Evolutionary conservation across 2,329 filamentous ascomycete species (phyloP), one percentile per base, ranked within the genome.

Genomic region (Microdochium nivale): DNA sequence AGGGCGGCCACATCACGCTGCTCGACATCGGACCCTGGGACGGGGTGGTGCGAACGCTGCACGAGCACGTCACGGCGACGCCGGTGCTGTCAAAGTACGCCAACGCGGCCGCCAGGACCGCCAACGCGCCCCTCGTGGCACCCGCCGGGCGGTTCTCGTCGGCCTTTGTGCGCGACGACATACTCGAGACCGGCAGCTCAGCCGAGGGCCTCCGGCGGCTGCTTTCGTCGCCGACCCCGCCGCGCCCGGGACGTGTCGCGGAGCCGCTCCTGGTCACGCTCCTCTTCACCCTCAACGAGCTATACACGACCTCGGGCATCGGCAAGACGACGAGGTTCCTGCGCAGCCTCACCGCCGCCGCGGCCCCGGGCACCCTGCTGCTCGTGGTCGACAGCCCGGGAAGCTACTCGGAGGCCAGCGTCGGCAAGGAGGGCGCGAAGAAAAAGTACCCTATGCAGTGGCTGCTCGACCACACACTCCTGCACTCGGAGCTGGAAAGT

Each of bases 231-330:
- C 43, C 64, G 9, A 14, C 7, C 16, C 13, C 33, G 13, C 7
- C 11, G 33, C n/a, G n/a, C n/a, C n/a, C n/a, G n/a, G n/a, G n/a
- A n/a, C n/a, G n/a, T n/a, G n/a, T n/a, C n/a, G n/a, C n/a, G n/a
- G n/a, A 55, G 1, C 72, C 78, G 10, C 58, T 77, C 3, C 69
- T 96, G 1, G 74, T 95, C 14, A 96, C 91, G 0, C 71, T 97
- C 13, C 81, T 97, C 70, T 99, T 97, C 74, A 96, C 92, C 0
- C 79, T 97, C 47, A 97, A 97, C 67, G 94, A 99, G 70, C 82
- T 99, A 0, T 97, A 96, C 72, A 86, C 88, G 0, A 75, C 81
- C 0, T 89, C 85, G 1, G 81, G 90, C 24, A 74, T 83, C 48
- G 75, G 83, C 2, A 81, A 83, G 58, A 90, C 92, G 0, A 95